A percentile compares a stretch with the other conserved stretches of the same genome.
Evolutionary conservation across 164 flowering plant genomes (phyloP).

Genomic region (Stephania cephalantha): DNA sequence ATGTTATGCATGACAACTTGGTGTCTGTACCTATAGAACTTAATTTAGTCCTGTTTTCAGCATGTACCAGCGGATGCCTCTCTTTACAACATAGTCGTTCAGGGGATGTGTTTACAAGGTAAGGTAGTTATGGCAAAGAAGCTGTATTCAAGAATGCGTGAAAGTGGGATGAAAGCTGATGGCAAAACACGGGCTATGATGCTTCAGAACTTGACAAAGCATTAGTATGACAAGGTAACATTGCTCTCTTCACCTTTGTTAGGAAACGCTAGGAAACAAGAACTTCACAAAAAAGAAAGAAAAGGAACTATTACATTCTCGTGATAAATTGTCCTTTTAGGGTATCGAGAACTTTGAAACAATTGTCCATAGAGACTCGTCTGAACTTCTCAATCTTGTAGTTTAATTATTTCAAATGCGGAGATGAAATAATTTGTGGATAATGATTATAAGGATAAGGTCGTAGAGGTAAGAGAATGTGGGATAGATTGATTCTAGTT

Average conservation of each 20-base stretch:
- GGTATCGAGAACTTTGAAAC: no score
- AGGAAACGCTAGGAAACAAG: neutral
- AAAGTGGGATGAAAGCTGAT: constrained; percentile 56
- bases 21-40: neutral
- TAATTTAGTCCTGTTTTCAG: constrained; percentile 25
- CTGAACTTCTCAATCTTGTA: no score
- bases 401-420: no score
- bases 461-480: no score
- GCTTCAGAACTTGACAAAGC: constrained; percentile 51
- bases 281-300: no score
- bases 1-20: neutral
- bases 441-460: no score
- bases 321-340: no score
- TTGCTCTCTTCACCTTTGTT: constrained; percentile 7
- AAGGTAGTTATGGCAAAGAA: constrained; percentile 47
- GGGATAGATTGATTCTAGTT: no score
- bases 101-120: constrained; percentile 68
- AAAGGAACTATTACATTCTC: no score
- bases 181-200: constrained; percentile 81
- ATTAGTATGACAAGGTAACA: constrained; percentile 11
- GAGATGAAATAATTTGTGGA: no score
- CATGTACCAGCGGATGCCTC: constrained; percentile 45
- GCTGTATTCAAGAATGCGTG: constrained; percentile 59
- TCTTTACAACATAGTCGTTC: constrained; percentile 68
- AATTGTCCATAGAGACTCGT: no score